Conservation (phyloP, 1,284 basidiomycete genomes). For the Malassezia psittaci region DNA sequence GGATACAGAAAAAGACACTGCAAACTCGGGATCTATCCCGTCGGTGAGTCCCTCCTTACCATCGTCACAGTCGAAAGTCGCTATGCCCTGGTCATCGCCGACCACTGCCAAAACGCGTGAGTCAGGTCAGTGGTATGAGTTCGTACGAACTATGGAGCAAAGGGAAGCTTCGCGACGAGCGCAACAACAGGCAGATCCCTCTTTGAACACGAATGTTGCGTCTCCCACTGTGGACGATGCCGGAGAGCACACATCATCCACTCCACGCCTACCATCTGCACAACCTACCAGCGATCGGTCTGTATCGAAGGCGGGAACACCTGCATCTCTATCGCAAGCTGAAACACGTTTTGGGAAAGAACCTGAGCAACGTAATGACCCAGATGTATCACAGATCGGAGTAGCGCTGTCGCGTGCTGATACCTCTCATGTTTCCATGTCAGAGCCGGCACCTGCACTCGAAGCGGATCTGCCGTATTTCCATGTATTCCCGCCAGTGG, state of each 20-base stretch:
- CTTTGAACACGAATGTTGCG: not conserved
- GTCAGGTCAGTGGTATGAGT: constrained; percentile 4
- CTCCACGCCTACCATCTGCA: too few relatives aligned
- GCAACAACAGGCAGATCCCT: not conserved
- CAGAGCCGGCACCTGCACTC: not conserved
- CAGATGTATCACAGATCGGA: constrained; percentile 7
- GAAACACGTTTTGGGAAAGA: not conserved
- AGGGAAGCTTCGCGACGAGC: not conserved
- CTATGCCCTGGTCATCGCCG: not conserved
- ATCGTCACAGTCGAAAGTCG: not conserved
- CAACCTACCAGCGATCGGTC: not conserved
- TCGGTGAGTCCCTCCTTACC: not conserved
- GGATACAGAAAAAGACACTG: not conserved
- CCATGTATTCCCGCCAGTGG: not conserved
- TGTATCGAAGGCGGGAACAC: not conserved
- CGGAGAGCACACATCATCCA: too few relatives aligned
- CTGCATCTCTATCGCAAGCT: not conserved
- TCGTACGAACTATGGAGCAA: constrained; percentile 6
- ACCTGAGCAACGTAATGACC: not conserved
- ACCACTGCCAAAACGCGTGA: not conserved
- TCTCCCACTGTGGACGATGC: not conserved
- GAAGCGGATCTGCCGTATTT: constrained; percentile 1
- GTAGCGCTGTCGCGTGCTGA: constrained; percentile 5
- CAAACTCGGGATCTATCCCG: not conserved
- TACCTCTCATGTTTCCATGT: not conserved